Percentiles rank a stretch among this genome's conserved stretches.
Conservation (phyloP, 2,329 filamentous ascomycete species). For the Talaromyces verruculosus region DNA sequence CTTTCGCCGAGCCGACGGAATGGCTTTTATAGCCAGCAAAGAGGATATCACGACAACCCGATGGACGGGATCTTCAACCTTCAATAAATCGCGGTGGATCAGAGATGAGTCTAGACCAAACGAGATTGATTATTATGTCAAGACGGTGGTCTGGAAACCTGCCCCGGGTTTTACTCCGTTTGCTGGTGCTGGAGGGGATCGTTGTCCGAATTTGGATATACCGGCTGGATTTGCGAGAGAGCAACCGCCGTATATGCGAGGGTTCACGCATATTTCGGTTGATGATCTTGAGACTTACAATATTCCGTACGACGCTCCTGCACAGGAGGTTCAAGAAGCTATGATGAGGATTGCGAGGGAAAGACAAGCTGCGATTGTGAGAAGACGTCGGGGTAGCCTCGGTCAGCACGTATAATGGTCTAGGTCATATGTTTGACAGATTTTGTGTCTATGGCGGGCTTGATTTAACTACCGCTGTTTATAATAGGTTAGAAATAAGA, state of each 20-base stretch:
- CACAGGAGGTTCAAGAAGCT: background rate
- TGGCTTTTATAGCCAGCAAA: constrained; percentile 33
- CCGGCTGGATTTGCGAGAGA: constrained; percentile 5
- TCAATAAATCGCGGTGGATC: constrained; percentile 41
- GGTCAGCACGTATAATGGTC: background rate
- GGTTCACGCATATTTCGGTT: background rate
- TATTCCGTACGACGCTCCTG: constrained; percentile 6
- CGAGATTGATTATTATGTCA: constrained; percentile 48
- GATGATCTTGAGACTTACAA: background rate
- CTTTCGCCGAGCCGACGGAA: constrained; percentile 37
- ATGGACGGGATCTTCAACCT: constrained; percentile 51
- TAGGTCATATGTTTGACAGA: background rate
- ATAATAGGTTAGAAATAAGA: background rate
- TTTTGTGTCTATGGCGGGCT: background rate
- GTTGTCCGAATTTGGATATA: constrained; percentile 15
- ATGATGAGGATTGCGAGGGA: background rate
- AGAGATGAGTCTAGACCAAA: constrained; percentile 46
- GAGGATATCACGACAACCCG: constrained; percentile 32
- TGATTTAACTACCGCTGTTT: background rate
- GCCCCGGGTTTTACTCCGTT: background rate
- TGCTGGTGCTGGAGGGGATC: background rate
- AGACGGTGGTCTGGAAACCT: constrained; percentile 39
- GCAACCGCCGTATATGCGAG: background rate
- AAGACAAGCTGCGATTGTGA: background rate
- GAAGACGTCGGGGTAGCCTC: background rate